phyloP scores from a whole-genome alignment of 495 filamentous ascomycete species.

The Hypoxylon lienhwacheense region DNA sequence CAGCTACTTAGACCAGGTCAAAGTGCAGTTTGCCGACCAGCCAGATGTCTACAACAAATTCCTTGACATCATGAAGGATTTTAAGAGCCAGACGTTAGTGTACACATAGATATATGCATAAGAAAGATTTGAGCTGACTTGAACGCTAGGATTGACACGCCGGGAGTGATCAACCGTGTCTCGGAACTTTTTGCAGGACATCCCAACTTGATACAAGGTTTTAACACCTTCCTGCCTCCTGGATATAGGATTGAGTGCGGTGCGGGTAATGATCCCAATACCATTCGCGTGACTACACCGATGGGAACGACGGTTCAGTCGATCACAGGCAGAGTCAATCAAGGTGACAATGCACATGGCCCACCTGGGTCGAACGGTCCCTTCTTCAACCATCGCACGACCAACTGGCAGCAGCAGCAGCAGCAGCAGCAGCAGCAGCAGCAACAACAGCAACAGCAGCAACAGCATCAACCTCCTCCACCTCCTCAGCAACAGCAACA shows the following conservation, averaged over 20 bases:
- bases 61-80: conserved; percentile 99
- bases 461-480: conserved; percentile 42
- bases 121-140: conserved; percentile 7
- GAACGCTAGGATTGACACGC: conserved; percentile 81
- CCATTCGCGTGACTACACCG: conserved; percentile 95
- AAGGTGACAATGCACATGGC: conserved; percentile 46
- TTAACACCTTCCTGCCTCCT: conserved; percentile 97
- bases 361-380: conserved; percentile 39
- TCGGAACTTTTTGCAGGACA: conserved; percentile 96
- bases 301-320: conserved; percentile 70
- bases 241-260: conserved; percentile 98
- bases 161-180: conserved; percentile 95
- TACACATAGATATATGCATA: neutral
- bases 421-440: no score
- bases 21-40: conserved; percentile 95
- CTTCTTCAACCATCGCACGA: conserved; percentile 43
- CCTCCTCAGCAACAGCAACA: conserved; percentile 50
- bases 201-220: conserved; percentile 94
- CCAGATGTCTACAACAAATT: conserved; percentile 99
- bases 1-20: conserved; percentile 97
- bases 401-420: conserved; percentile 55
- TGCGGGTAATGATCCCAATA: conserved; percentile 85
- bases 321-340: conserved; percentile 50
- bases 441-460: no score
- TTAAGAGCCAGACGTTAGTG: conserved; percentile 93